A percentile compares a stretch with the other conserved stretches of the same genome.
Evolutionary conservation across 192 early-diverging fungal genomes (phyloP).

Genomic region (Polychytrium aggregatum): DNA sequence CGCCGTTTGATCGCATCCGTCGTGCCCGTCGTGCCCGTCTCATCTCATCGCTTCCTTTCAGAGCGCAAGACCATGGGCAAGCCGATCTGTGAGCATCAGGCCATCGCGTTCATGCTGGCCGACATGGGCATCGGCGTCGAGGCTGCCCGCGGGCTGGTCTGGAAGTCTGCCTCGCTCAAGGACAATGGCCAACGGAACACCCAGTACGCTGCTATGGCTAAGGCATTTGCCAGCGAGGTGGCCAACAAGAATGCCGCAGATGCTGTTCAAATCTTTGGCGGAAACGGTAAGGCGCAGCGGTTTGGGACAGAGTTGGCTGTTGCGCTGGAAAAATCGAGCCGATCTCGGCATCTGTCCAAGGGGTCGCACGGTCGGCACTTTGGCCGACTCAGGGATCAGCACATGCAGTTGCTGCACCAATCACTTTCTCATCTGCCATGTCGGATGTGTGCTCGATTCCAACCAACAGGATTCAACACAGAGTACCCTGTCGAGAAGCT

Average conservation of each 20-base stretch:
- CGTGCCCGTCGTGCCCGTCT: too few relatives aligned
- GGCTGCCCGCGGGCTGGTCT: constrained; percentile 77
- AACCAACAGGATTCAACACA: constrained; percentile 38
- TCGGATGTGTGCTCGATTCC: constrained; percentile 3
- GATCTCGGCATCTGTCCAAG: too few relatives aligned
- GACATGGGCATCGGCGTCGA: constrained; percentile 96
- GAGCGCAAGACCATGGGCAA: constrained; percentile 97
- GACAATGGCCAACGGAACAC: constrained; percentile 84
- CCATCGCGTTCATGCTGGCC: constrained; percentile 87
- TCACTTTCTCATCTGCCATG: neutral
- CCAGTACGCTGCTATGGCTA: constrained; percentile 89
- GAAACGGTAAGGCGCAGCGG: constrained; percentile 58
- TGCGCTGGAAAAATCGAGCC: too few relatives aligned
- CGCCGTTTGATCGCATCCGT: too few relatives aligned
- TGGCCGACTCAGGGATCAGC: too few relatives aligned
- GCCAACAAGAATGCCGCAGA: constrained; percentile 62
- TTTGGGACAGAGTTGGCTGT: too few relatives aligned
- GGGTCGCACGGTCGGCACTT: too few relatives aligned
- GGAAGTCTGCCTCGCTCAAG: constrained; percentile 69
- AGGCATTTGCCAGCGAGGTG: constrained; percentile 47
- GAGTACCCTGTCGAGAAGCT: constrained; percentile 96
- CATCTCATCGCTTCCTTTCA: constrained; percentile 11
- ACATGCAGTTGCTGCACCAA: neutral
- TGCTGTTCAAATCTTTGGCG: constrained; percentile 95
- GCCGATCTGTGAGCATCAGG: constrained; percentile 76